Base-by-base conservation (phyloP, 1,284 basidiomycete species). In the Boletus semigastroideus region DNA sequence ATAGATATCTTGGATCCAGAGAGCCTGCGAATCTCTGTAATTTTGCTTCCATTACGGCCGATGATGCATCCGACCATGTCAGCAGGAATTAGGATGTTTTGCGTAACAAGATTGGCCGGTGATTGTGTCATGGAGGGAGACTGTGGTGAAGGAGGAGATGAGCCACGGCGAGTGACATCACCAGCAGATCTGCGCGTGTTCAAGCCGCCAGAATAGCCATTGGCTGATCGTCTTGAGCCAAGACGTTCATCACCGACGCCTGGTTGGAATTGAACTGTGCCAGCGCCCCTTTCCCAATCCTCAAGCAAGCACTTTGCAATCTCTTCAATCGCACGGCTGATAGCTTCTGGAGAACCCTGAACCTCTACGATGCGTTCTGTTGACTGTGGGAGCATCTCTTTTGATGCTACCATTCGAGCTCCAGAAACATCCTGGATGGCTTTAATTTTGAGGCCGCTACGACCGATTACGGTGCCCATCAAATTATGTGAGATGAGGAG, bases 51-150 rank as follows among this genome's bases (percentile, higher is more conserved):
- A 66, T 90, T 94, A 61, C 94, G 92, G 57, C 96, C 96, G 65
- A 96, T 96, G 74, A 96, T 96, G 70, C 93, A 96, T 54, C 94
- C 94, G 60, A 98, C 96, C 96, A 99, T 99, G 76, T 98, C 94
- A 59, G 90, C 90, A 46, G 96, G 96, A 65, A 99, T 99, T 60
- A 95, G 96, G 64, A 99, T 99, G 75, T 97, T 98, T 75, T 99
- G 96, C 13, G 96, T 98, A 60, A 95, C 91, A 57, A 98, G 79
- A 73, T 95, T 95, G 50, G 80, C 82, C 22, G 69, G 82, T 61
- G 61, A 80, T 72, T 72, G 80, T 70, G 68, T 73, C 64, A 65
- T 83, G 60, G 52, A 71, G 49, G 83, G 77, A 30, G 80, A 78
- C 38, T 77, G 74, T 38, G 76, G 83, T 8, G 87, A 86, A 37